phyloP scores from a whole-genome alignment of 192 early-diverging fungal species.

The Linnemannia hyalina region DNA sequence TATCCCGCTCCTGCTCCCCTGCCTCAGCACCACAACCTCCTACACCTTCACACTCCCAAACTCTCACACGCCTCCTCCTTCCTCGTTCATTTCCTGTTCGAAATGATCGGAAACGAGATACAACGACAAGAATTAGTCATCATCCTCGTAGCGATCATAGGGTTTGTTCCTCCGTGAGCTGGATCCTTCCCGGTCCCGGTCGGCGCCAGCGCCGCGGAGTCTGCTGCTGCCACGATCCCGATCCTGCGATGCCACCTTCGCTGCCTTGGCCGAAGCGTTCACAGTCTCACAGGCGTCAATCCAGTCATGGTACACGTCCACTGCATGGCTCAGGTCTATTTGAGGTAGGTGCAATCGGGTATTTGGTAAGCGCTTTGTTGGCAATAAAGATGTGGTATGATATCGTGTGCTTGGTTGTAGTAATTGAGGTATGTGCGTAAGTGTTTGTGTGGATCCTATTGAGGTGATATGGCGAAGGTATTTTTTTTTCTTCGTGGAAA shows the following conservation, averaged over 20 bases:
- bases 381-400: no score
- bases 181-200: slow-evolving; percentile 24
- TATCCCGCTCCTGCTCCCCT: not conserved
- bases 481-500: no score
- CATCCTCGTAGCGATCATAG: slow-evolving; percentile 41
- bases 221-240: slow-evolving; percentile 30
- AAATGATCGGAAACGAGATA: not conserved
- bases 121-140: slow-evolving; percentile 11
- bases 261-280: slow-evolving; percentile 48
- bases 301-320: slow-evolving; percentile 96
- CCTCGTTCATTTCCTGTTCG: not conserved
- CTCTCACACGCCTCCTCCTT: not conserved
- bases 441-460: no score
- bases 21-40: not conserved
- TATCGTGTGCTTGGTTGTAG: no score
- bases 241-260: slow-evolving; percentile 38
- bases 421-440: no score
- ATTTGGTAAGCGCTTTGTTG: no score
- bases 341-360: not conserved
- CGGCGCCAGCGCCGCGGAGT: slow-evolving; percentile 16
- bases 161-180: slow-evolving; percentile 45
- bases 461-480: no score
- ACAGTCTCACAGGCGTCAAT: slow-evolving; percentile 88
- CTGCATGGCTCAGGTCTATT: slow-evolving; percentile 80
- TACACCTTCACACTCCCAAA: not conserved